phyloP scores from a whole-genome alignment of 2,329 filamentous ascomycete species.

The Stemphylium lycopersici region DNA sequence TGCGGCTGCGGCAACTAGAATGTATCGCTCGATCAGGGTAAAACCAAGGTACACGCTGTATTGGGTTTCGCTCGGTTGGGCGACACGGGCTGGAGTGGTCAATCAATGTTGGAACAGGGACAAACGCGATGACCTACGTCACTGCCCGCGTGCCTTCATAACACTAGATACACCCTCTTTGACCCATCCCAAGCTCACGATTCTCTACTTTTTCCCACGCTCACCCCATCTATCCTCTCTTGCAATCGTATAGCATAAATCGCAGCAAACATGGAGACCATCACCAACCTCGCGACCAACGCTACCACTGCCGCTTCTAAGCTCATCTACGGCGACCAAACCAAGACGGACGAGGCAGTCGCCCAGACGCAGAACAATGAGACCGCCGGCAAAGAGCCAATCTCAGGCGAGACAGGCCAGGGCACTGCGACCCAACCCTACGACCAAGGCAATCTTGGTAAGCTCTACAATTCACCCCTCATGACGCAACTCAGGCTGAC shows the following conservation, averaged over 20 bases:
- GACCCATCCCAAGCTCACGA: conserved; percentile 4
- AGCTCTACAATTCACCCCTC: conserved; percentile 16
- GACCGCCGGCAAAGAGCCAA: conserved; percentile 64
- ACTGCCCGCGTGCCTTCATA: conserved; percentile 22
- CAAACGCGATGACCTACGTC: conserved; percentile 27
- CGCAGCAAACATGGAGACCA: conserved; percentile 44
- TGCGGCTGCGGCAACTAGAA: neutral
- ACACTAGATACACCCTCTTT: conserved; percentile 10
- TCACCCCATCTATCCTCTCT: neutral
- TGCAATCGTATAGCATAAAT: conserved; percentile 1
- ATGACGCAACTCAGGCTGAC: conserved; percentile 10
- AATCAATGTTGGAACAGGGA: conserved; percentile 10
- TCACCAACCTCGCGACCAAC: conserved; percentile 42
- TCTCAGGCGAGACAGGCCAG: conserved; percentile 72
- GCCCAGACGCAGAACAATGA: conserved; percentile 44
- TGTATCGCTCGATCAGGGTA: conserved; percentile 1
- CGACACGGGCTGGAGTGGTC: conserved; percentile 12
- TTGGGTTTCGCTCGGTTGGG: conserved; percentile 15
- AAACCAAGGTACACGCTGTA: conserved; percentile 12
- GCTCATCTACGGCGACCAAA: conserved; percentile 47
- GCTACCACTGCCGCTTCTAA: conserved; percentile 40
- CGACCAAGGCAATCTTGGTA: conserved; percentile 74
- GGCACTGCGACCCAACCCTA: conserved; percentile 74
- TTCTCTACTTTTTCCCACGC: neutral
- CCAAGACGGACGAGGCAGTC: conserved; percentile 12